These are phyloP conservation scores for Bremia lactucae DNA, from an alignment of 352 stramenopile species.

Conservation along the genomic window DNA sequence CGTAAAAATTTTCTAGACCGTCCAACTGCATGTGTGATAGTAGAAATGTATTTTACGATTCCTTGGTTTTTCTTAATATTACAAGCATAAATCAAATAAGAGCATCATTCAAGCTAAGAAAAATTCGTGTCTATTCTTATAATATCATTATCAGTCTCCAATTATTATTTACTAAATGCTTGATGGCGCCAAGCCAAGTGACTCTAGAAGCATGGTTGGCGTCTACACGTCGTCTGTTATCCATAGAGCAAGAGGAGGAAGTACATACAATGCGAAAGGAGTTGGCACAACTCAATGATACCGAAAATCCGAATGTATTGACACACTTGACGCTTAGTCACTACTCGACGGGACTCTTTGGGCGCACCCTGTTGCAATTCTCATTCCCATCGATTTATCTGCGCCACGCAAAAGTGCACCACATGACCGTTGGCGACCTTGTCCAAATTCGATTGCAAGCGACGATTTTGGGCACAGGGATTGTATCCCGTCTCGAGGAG, in stretches of 20 bases:
- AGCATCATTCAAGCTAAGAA: too few relatives aligned
- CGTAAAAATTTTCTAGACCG: too few relatives aligned
- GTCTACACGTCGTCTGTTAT: conserved; percentile 33
- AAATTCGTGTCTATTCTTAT: too few relatives aligned
- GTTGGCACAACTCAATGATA: conserved; percentile 38
- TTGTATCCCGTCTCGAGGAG: conserved; percentile 59
- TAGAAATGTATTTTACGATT: too few relatives aligned
- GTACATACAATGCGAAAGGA: conserved; percentile 40
- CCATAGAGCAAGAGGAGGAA: conserved; percentile 56
- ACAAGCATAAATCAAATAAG: too few relatives aligned
- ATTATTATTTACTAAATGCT: too few relatives aligned
- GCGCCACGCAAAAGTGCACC: conserved; percentile 51
- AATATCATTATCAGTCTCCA: too few relatives aligned
- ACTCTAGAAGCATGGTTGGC: conserved; percentile 49
- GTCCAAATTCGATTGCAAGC: conserved; percentile 60
- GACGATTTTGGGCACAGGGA: conserved; percentile 33
- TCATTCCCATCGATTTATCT: conserved; percentile 31
- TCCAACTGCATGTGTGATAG: too few relatives aligned
- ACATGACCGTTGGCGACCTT: conserved; percentile 76
- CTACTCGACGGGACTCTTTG: conserved; percentile 56
- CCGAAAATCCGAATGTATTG: conserved; percentile 63
- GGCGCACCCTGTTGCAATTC: conserved; percentile 46
- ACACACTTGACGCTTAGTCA: conserved; percentile 28
- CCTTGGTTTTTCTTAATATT: too few relatives aligned
- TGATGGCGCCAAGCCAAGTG: too few relatives aligned